A percentile compares a stretch with the other conserved stretches of the same genome.
Conservation (phyloP, 1,284 basidiomycete species). For the Puccinia triticina region DNA sequence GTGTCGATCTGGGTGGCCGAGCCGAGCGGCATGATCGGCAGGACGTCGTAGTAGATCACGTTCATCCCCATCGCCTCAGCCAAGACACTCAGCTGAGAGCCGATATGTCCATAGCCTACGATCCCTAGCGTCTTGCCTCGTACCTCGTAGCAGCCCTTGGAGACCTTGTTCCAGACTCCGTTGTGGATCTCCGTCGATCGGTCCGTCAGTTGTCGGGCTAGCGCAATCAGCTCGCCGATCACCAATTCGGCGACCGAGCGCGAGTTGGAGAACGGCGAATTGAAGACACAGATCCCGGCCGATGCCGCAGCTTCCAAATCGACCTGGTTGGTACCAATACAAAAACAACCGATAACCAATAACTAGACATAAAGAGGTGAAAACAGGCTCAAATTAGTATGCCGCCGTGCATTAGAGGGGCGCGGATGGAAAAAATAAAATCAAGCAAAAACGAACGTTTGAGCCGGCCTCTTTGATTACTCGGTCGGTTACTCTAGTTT, state of each 20-base stretch:
- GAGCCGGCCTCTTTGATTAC: constrained; percentile 35
- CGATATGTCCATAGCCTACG: constrained; percentile 98
- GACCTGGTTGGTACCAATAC: constrained; percentile 99
- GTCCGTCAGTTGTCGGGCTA: constrained; percentile 92
- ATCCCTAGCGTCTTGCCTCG: constrained; percentile 98
- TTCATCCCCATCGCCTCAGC: constrained; percentile 95
- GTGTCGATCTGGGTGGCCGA: constrained; percentile 85
- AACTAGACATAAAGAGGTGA: constrained; percentile 66
- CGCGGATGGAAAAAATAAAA: neutral
- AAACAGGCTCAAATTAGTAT: constrained; percentile 1
- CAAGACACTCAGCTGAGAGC: constrained; percentile 93
- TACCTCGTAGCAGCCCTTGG: constrained; percentile 96
- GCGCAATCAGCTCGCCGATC: constrained; percentile 86
- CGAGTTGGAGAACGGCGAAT: constrained; percentile 99
- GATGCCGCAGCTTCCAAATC: constrained; percentile 81
- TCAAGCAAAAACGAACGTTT: constrained; percentile 31
- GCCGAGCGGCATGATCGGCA: constrained; percentile 98
- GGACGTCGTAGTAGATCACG: constrained; percentile 92
- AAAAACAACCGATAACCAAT: constrained; percentile 97
- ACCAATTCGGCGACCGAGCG: constrained; percentile 98
- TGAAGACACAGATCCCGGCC: constrained; percentile 96
- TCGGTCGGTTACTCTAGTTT: constrained; percentile 35
- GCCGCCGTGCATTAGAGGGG: constrained; percentile 16
- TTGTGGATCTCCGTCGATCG: constrained; percentile 82
- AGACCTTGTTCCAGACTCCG: constrained; percentile 98